Percentiles rank a stretch among this genome's conserved stretches.
Evolutionary conservation across 129 eudicot species (phyloP).

Genomic region (Heracleum sosnowskyi): DNA sequence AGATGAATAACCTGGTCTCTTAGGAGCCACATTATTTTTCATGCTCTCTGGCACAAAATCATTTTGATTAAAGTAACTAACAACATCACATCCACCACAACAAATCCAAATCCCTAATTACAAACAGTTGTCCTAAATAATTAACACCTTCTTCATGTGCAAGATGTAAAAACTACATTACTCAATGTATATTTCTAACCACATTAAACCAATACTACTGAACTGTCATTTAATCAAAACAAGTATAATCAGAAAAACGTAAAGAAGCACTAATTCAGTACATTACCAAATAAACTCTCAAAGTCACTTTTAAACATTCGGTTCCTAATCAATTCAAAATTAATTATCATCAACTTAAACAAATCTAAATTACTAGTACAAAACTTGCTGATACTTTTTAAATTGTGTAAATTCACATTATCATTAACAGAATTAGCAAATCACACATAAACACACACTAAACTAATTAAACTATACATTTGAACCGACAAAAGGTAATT

Average conservation of each 20-base stretch:
- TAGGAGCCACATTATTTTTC: slow-evolving; percentile 16
- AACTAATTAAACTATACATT: not conserved
- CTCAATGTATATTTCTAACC: not conserved
- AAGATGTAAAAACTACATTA: not conserved
- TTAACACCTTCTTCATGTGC: not conserved
- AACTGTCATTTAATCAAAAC: not conserved
- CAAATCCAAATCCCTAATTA: not conserved
- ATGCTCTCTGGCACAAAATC: slow-evolving; percentile 23
- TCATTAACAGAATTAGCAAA: not conserved
- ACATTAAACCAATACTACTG: not conserved
- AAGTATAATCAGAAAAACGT: not conserved
- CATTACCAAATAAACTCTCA: not conserved
- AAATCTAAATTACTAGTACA: not conserved
- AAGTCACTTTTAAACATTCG: not conserved
- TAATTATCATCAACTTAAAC: not conserved
- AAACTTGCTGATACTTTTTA: not conserved
- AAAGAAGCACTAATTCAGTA: not conserved
- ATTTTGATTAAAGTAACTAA: not conserved
- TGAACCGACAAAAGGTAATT: not conserved
- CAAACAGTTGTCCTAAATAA: not conserved
- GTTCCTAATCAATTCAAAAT: not conserved
- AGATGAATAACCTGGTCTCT: slow-evolving; percentile 35
- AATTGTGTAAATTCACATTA: not conserved
- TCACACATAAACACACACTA: not conserved
- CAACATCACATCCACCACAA: not conserved